phyloP scores from a whole-genome alignment of 2,329 filamentous ascomycete species.

The Aspergillus sp. region DNA sequence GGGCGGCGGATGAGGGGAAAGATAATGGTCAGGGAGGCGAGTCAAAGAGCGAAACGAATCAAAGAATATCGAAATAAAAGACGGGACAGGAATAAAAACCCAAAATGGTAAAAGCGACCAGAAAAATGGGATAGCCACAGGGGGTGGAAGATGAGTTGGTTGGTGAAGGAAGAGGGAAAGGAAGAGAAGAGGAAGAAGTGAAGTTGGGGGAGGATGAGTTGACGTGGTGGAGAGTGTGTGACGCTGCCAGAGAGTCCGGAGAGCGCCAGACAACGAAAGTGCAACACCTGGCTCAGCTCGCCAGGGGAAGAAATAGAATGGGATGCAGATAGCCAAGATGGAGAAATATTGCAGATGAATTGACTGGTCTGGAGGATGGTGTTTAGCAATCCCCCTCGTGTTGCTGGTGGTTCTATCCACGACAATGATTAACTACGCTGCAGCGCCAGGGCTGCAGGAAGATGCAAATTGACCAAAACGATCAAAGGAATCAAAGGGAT shows the following conservation, averaged over 20 bases:
- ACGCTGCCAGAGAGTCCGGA: conserved; percentile 4
- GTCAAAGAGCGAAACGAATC: background rate
- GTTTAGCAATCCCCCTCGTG: too few relatives aligned
- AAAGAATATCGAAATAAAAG: background rate
- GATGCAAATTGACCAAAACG: too few relatives aligned
- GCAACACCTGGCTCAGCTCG: too few relatives aligned
- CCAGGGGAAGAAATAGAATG: too few relatives aligned
- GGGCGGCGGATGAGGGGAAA: background rate
- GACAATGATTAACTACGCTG: too few relatives aligned
- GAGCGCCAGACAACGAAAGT: background rate
- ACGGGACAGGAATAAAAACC: background rate
- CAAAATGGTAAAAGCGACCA: background rate
- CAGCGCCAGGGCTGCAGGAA: too few relatives aligned
- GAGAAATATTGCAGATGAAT: too few relatives aligned
- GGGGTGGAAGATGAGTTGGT: background rate
- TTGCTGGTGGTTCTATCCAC: too few relatives aligned
- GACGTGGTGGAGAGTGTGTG: conserved; percentile 27
- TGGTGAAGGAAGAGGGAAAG: conserved; percentile 4
- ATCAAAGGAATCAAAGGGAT: too few relatives aligned
- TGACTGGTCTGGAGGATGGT: too few relatives aligned
- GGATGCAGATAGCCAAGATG: too few relatives aligned
- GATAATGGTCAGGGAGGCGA: background rate
- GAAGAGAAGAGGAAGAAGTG: conserved; percentile 10
- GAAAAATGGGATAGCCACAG: background rate
- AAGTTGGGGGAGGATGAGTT: conserved; percentile 7